These are phyloP conservation scores for Spathaspora arborariae DNA, from an alignment of 805 yeast genomes.

Conservation along the genomic window DNA sequence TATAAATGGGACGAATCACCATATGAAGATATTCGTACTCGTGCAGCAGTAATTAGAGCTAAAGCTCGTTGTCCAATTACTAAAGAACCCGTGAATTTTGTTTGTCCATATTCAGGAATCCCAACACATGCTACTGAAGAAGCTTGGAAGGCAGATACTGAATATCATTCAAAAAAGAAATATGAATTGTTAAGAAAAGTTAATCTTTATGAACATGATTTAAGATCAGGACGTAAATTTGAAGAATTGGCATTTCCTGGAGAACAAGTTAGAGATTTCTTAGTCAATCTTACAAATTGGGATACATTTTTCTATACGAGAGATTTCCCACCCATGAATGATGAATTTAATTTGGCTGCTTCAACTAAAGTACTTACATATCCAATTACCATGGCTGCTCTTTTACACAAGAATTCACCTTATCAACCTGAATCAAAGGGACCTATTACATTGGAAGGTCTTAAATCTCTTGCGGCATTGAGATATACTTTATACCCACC, in stretches of 20 bases:
- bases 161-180: constrained; percentile 62
- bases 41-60: constrained; percentile 88
- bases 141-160: constrained; percentile 81
- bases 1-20: constrained; percentile 93
- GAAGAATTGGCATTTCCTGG: constrained; percentile 95
- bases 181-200: constrained; percentile 80
- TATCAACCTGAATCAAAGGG: constrained; percentile 79
- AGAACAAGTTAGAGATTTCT: constrained; percentile 67
- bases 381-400: constrained; percentile 84
- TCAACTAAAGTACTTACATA: constrained; percentile 91
- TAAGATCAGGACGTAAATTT: constrained; percentile 88
- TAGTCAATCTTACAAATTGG: constrained; percentile 81
- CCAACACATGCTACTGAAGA: constrained; percentile 91
- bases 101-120: constrained; percentile 92
- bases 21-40: constrained; percentile 75
- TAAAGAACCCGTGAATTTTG: constrained; percentile 68
- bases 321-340: constrained; percentile 92
- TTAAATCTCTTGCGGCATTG: constrained; percentile 89
- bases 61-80: constrained; percentile 92
- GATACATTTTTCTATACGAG: constrained; percentile 91
- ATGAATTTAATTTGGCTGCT: constrained; percentile 93
- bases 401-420: constrained; percentile 83
- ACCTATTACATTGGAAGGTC: constrained; percentile 86
- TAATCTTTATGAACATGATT: constrained; percentile 90
- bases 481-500: constrained; percentile 84